Evolutionary conservation across 208 protist genomes (phyloP), one percentile per base, ranked within the genome.

Genomic region (Trypanosoma vivax): DNA sequence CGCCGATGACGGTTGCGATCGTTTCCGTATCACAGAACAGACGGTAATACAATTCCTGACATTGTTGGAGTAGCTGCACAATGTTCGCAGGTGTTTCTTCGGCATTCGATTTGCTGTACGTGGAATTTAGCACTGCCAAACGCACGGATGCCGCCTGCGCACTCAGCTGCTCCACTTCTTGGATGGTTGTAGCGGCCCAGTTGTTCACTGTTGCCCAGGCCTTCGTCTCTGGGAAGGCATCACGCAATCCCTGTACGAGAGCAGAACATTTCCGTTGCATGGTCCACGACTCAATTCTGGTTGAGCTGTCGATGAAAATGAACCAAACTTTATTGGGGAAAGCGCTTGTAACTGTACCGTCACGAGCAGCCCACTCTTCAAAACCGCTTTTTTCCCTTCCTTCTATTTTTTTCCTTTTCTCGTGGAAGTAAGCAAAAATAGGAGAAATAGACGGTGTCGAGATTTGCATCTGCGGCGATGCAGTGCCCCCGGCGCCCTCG

Each of bases 241-340:
- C 79, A 29, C 84, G 84, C 29, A 88, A 49, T 27, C 29, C 67
- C 51, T 88, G 76, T 10, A 60, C 62, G 53, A 83, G 59, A 10
- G 65, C 74, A 46, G 53, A 46, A 34, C 76, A 73, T 53, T 91
- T 91, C 37, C 71, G 71, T 1, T 72, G 74, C 76, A 84, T 77
- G 24, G 6, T 30, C 29, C n/a, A n/a, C n/a, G n/a, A n/a, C n/a
- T n/a, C n/a, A n/a, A n/a, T n/a, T n/a, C n/a, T n/a, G n/a, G n/a
- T n/a, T n/a, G n/a, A n/a, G n/a, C n/a, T n/a, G n/a, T n/a, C n/a
- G n/a, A n/a, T n/a, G n/a, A n/a, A n/a, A n/a, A n/a, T n/a, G n/a
- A n/a, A n/a, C n/a, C n/a, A n/a, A n/a, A n/a, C n/a, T n/a, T n/a
- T n/a, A n/a, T n/a, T n/a, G n/a, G n/a, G n/a, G n/a, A n/a, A n/a